Base-by-base conservation (phyloP, 805 yeast genomes). In the Lipomyces yamanashiensis region DNA sequence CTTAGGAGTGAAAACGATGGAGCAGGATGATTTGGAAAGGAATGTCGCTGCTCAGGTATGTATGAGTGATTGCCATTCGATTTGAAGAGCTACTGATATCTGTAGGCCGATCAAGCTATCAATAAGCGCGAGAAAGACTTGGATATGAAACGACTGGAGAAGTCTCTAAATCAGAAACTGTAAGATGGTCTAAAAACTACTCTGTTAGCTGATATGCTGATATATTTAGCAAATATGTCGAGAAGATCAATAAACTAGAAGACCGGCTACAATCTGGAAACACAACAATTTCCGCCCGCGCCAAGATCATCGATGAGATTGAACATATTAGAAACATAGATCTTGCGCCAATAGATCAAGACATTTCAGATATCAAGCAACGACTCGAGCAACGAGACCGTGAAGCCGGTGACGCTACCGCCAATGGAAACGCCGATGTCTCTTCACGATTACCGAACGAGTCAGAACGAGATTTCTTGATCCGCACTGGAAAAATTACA, bases 401-500 rank as follows among this genome's bases (percentile, higher is more conserved):
- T 6, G 61, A 71, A 17, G 59, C 70, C 43, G 60, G 66, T 9
- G 61, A 54, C 8, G 40, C 28, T 7, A 45, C 23, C 7, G 56
- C 56, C 28, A 34, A 21, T 40, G 15, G 36, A 10, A 67, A 53
- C 1, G 63, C 59, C 1, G 65, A 62, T 5, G 71, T 63, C 10
- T 72, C 70, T 0, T 66, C 70, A n/a, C 79, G 81, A 67, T 78
- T 83, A 7, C 85, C 88, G 0, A 89, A 84, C n/a, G 98, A 95
- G 72, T 76, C 91, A 0, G 89, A 88, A 71, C 84, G 84, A 61
- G 98, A 92, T 56, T 92, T 76, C 72, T 79, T 95, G 64, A 84
- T 95, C 0, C 81, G 99, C 67, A 92, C 93, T 0, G 99, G 99
- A 36, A 87, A 91, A 74, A 85, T 92, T 61, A 95, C 99, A 0